Conservation (phyloP, 768 basidiomycete species). For the Trametes punicea region DNA sequence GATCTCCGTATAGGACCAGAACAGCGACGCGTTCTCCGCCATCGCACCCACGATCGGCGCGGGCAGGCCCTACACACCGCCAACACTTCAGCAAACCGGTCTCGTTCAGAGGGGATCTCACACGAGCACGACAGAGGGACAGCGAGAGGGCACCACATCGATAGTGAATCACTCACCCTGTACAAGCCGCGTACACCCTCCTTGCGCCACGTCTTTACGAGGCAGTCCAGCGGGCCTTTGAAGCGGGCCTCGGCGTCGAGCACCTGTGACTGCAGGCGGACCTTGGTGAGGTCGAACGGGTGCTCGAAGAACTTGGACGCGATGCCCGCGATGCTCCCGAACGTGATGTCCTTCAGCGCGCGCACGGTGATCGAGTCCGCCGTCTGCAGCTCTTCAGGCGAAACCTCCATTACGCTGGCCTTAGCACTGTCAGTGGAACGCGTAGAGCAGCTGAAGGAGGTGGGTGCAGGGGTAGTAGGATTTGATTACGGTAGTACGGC, state of each 20-base stretch:
- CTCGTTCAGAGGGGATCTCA: not conserved
- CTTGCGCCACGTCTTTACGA: conserved; percentile 71
- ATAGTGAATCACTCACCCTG: conserved; percentile 60
- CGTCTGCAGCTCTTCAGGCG: conserved; percentile 14
- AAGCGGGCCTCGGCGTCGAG: conserved; percentile 69
- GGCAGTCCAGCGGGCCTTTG: conserved; percentile 84
- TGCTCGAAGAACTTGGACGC: conserved; percentile 87
- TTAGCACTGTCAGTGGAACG: too few species aligned
- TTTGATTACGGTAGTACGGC: too few species aligned
- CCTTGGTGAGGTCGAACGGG: conserved; percentile 94
- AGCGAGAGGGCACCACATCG: not conserved
- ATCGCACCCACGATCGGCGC: conserved; percentile 91
- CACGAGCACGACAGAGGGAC: not conserved
- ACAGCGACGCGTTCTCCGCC: conserved; percentile 86
- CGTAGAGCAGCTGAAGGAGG: too few species aligned
- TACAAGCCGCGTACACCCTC: conserved; percentile 88
- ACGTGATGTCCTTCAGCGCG: conserved; percentile 25
- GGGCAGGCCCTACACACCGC: conserved; percentile 61
- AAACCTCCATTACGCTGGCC: conserved; percentile 14
- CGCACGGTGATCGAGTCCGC: conserved; percentile 21
- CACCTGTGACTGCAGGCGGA: conserved; percentile 89
- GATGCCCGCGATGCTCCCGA: conserved; percentile 66
- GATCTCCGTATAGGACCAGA: conserved; percentile 79
- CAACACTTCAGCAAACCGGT: not conserved
- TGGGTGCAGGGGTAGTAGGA: too few species aligned